phyloP scores from a whole-genome alignment of 108 stramenopile genomes.

The Ochromonas danica region DNA sequence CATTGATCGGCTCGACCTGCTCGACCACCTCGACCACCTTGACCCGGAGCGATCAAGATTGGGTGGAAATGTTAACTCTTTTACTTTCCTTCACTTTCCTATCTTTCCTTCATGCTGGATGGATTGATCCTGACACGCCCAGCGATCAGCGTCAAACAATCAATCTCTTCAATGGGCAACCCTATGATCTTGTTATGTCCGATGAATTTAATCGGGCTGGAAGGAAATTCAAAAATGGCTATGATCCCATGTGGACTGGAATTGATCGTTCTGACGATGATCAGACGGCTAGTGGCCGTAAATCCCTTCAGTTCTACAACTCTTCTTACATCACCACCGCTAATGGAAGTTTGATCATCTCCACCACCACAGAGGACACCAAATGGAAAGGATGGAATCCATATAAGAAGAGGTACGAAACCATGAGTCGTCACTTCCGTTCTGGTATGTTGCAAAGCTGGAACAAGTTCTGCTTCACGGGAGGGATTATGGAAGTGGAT shows the following conservation, averaged over 20 bases:
- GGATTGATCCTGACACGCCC: conserved; percentile 34
- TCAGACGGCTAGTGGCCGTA: conserved; percentile 20
- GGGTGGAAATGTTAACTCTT: too few relatives aligned
- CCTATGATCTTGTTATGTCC: conserved; percentile 34
- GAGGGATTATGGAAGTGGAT: conserved; percentile 84
- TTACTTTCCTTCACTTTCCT: too few relatives aligned
- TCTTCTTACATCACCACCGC: neutral
- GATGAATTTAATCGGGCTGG: conserved; percentile 32
- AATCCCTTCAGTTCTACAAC: conserved; percentile 36
- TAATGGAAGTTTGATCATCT: conserved; percentile 51
- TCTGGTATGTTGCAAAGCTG: conserved; percentile 91
- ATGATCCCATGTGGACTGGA: conserved; percentile 39
- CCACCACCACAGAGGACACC: conserved; percentile 70
- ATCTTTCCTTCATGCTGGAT: too few relatives aligned
- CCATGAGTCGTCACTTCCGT: conserved; percentile 76
- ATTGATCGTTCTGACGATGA: conserved; percentile 31
- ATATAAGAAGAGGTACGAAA: conserved; percentile 58
- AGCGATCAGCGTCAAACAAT: neutral
- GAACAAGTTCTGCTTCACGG: conserved; percentile 99
- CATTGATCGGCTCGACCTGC: too few relatives aligned
- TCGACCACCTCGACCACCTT: too few relatives aligned
- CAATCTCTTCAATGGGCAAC: neutral
- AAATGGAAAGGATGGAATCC: conserved; percentile 78
- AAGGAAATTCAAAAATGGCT: conserved; percentile 30
- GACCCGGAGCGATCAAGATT: too few relatives aligned